Conservation (phyloP, 139 green algal species). For the Chloropicon primus region DNA sequence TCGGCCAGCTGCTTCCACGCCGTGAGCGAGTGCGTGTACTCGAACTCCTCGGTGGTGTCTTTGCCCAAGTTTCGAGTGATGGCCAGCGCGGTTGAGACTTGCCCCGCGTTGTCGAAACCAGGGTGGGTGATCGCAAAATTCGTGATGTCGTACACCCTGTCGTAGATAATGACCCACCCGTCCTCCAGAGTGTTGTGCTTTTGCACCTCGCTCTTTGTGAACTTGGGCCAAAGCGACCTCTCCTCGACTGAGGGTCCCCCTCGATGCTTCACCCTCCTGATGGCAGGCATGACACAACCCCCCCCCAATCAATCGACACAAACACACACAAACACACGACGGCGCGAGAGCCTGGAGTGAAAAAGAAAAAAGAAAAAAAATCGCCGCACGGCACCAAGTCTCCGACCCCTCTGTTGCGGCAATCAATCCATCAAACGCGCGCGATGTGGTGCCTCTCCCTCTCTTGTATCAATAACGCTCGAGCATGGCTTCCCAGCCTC, state of each 20-base stretch:
- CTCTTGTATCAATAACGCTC: too few relatives aligned
- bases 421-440: too few relatives aligned
- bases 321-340: too few relatives aligned
- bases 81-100: conserved; percentile 17
- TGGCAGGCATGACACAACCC: too few relatives aligned
- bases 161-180: conserved; percentile 15
- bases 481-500: too few relatives aligned
- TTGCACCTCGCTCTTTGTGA: background rate
- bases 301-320: too few relatives aligned
- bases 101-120: conserved; percentile 5
- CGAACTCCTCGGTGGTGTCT: conserved; percentile 20
- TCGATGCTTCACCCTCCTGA: too few relatives aligned
- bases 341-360: too few relatives aligned
- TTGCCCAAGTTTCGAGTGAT: conserved; percentile 17
- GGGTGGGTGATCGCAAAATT: conserved; percentile 14
- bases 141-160: conserved; percentile 21
- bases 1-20: conserved; percentile 17
- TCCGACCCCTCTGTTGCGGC: too few relatives aligned
- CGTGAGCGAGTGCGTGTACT: conserved; percentile 6
- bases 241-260: background rate
- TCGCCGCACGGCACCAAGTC: too few relatives aligned
- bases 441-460: too few relatives aligned
- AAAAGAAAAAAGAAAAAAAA: too few relatives aligned
- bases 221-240: background rate
- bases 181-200: conserved; percentile 5